Evolutionary conservation across 2,329 filamentous ascomycete genomes (phyloP).

Genomic region (Cercospora sp.): DNA sequence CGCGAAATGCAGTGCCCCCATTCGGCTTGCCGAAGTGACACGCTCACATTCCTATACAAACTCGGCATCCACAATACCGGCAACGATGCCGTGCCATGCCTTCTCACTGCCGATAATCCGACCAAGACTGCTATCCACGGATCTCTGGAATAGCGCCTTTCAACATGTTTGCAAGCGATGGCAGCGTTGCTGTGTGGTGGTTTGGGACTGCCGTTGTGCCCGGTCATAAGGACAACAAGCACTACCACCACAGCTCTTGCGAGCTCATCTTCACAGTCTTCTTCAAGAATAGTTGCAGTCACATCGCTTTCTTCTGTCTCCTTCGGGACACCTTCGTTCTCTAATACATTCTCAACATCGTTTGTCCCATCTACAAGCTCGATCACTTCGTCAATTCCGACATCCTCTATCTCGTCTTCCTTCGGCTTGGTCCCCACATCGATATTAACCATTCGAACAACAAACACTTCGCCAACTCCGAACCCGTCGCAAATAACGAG

Average conservation of each 20-base stretch:
- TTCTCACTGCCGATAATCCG: background rate
- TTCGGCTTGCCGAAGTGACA: background rate
- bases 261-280: background rate
- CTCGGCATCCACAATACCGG: background rate
- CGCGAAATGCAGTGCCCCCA: background rate
- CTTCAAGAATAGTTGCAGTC: background rate
- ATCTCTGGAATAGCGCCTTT: background rate
- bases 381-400: background rate
- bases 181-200: conserved; percentile 2
- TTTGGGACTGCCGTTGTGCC: conserved; percentile 1
- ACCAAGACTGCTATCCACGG: background rate
- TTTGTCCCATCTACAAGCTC: background rate
- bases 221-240: background rate
- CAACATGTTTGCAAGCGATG: background rate
- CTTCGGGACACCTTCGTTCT: background rate
- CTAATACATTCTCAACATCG: background rate
- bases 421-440: background rate
- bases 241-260: background rate
- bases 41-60: background rate
- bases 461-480: background rate
- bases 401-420: background rate
- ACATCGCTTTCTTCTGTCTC: background rate
- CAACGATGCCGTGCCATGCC: background rate
- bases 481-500: background rate
- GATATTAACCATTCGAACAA: background rate